These are phyloP conservation scores for Lipomyces lipofer DNA, from an alignment of 805 yeast genomes.

Conservation along the genomic window DNA sequence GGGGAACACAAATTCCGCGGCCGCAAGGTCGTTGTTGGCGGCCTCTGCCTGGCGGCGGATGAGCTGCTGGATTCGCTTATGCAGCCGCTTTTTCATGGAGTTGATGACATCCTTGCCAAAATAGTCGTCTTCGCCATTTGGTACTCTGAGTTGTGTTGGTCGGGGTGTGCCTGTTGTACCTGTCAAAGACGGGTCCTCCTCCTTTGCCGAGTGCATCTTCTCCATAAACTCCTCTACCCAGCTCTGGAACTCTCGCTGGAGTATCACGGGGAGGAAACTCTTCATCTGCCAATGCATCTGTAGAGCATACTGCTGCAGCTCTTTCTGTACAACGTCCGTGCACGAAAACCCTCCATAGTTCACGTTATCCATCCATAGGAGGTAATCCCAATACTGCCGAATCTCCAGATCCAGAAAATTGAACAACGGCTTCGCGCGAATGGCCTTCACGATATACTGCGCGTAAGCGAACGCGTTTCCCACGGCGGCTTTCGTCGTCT, in stretches of 20 bases:
- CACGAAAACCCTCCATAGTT: slow-evolving; percentile 76
- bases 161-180: slow-evolving; percentile 35
- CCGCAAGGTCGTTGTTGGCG: slow-evolving; percentile 58
- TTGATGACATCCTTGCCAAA: slow-evolving; percentile 38
- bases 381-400: slow-evolving; percentile 83
- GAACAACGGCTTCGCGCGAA: slow-evolving; percentile 78
- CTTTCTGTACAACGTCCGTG: slow-evolving; percentile 40
- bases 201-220: slow-evolving; percentile 59
- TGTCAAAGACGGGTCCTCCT: slow-evolving; percentile 32
- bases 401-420: slow-evolving; percentile 75
- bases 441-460: slow-evolving; percentile 74
- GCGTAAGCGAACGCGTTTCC: slow-evolving; percentile 91
- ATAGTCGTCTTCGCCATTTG: slow-evolving; percentile 35
- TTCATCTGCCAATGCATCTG: slow-evolving; percentile 76
- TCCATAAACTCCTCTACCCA: slow-evolving; percentile 82
- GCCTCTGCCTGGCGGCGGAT: slow-evolving; percentile 71
- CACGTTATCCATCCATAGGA: slow-evolving; percentile 91
- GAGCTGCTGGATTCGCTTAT: slow-evolving; percentile 65
- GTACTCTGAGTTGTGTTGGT: slow-evolving; percentile 17
- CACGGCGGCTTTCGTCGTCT: slow-evolving; percentile 73
- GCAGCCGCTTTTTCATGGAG: slow-evolving; percentile 38
- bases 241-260: slow-evolving; percentile 80
- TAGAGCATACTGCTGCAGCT: slow-evolving; percentile 39
- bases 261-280: slow-evolving; percentile 67
- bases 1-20: slow-evolving; percentile 73